Evolutionary conservation across 2,329 filamentous ascomycete species (phyloP).

Genomic region (Zopfia rhizophila): DNA sequence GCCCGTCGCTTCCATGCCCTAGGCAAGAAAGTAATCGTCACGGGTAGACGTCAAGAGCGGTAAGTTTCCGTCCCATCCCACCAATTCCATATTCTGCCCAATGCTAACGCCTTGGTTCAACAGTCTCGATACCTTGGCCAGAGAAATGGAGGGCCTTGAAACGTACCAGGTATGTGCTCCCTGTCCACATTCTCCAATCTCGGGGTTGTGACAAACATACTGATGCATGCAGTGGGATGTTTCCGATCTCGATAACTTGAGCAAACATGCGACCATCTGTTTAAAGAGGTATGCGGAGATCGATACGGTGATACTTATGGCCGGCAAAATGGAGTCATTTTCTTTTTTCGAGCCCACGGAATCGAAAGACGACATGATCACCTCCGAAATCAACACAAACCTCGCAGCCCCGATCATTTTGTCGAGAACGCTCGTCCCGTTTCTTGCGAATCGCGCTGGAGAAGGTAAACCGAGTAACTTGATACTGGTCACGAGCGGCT

Average conservation of each 20-base stretch:
- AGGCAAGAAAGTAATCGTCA: slow-evolving; percentile 9
- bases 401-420: slow-evolving; percentile 12
- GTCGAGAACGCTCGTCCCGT: slow-evolving; percentile 9
- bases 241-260: slow-evolving; percentile 4
- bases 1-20: slow-evolving; percentile 56
- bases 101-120: no score
- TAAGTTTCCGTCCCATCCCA: no score
- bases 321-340: slow-evolving; percentile 15
- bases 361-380: slow-evolving; percentile 4
- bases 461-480: slow-evolving; percentile 2
- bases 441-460: slow-evolving; percentile 1
- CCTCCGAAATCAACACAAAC: slow-evolving; percentile 11
- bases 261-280: background rate
- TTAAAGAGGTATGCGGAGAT: slow-evolving; percentile 7
- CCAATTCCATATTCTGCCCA: no score
- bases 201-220: no score
- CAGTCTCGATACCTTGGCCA: slow-evolving; percentile 1
- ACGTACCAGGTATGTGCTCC: no score
- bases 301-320: slow-evolving; percentile 15
- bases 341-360: slow-evolving; percentile 12
- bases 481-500: slow-evolving; percentile 1
- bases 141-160: background rate
- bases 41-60: slow-evolving; percentile 3
- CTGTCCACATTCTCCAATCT: no score
- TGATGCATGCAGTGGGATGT: slow-evolving; percentile 19